phyloP scores from a whole-genome alignment of 1,284 basidiomycete species.

The Sphagnurus paluster region DNA sequence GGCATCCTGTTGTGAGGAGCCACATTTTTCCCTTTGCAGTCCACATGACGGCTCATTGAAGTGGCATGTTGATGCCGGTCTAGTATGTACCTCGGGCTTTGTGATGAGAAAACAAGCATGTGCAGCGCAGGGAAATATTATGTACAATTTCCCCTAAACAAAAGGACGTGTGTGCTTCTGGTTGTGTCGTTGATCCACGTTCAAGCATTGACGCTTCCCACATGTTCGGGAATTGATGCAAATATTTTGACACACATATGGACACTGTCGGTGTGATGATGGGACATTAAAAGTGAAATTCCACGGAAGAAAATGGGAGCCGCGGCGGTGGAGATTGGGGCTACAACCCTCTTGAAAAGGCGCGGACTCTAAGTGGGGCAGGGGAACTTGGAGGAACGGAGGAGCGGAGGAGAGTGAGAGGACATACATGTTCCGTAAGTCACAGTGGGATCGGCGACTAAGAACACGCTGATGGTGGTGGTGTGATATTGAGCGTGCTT shows the following conservation, averaged over 20 bases:
- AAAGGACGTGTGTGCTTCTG: constrained; percentile 12
- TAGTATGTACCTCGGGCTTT: constrained; percentile 14
- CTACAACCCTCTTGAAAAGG: constrained; percentile 1
- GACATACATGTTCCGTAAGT: not conserved
- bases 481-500: constrained; percentile 14
- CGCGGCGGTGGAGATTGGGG: constrained; percentile 34
- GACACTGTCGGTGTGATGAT: constrained; percentile 21
- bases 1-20: not conserved
- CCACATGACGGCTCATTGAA: constrained; percentile 1
- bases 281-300: constrained; percentile 19
- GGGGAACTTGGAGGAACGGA: too few species aligned
- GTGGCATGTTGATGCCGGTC: too few species aligned
- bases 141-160: constrained; percentile 10
- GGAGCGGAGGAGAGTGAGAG: not conserved
- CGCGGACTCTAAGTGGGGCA: constrained; percentile 16
- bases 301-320: constrained; percentile 27
- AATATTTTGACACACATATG: constrained; percentile 24
- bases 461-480: constrained; percentile 7
- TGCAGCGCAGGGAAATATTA: constrained; percentile 13
- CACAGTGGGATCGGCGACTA: not conserved
- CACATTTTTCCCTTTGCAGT: not conserved
- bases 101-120: constrained; percentile 7
- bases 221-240: constrained; percentile 27
- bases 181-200: constrained; percentile 25
- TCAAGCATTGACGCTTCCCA: constrained; percentile 25